Base-by-base conservation (phyloP, 23 red algal species). In the Gracilaria domingensis region DNA sequence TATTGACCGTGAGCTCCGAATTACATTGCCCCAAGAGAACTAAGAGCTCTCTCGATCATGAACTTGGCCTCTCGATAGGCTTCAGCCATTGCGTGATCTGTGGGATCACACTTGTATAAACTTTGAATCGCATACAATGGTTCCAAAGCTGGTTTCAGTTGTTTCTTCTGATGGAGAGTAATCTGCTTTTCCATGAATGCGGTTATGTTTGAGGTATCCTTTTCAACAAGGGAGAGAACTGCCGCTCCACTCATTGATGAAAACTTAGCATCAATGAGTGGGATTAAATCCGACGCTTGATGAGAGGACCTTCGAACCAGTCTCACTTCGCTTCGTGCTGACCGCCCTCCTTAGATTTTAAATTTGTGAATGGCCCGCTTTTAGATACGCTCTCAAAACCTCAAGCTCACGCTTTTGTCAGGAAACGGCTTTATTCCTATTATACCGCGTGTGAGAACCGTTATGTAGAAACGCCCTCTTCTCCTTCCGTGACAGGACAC, bases 131-230 rank as follows among this genome's bases (percentile, higher is more conserved):
- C 87, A 35, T 62, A 60, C 87, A 90, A 24, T 20, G 87, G 73
- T 42, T 90, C 87, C 18, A 90, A 26, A 12, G 87, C 39, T 21
- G 87, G 87, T 47, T 79, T 59, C 29, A 90, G 36, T 48, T 90
- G 87, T 35, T 90, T 90, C 64, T 78, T 78, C 38, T 90, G 87
- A 48, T 90, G 57, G 33, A 90, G 26, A 14, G 71, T 35, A 35
- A 90, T 75, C 30, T 90, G 76, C 51, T 45, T 66, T 2, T 53
- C 54, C 87, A 90, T 90, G 64, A 90, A 90, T 49, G n/a, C 58
- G 20, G 73, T 25, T 58, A 90, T 49, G 40, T 90, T 90, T 32
- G 36, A 47, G 49, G 53, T 71, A 26, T 90, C 87, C 55, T 90
- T 90, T 21, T 90, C 87, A 14, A 90, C 39, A 56, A 79, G 87